Base-by-base conservation (phyloP, 2,329 filamentous ascomycete species). In the Plectosphaerella sp. region DNA sequence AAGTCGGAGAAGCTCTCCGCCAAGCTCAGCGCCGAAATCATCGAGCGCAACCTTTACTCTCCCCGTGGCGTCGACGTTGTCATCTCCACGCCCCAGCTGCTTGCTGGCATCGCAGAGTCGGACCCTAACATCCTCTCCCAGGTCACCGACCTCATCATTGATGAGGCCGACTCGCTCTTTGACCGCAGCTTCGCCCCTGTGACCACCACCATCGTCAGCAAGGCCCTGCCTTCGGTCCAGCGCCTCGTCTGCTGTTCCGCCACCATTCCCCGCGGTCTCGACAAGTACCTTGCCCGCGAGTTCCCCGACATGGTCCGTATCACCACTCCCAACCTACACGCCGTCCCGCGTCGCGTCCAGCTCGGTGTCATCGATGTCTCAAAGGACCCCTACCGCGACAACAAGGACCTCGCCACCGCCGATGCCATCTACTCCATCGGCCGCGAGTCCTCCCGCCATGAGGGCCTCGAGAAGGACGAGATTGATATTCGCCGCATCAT, bases 381-480 rank as follows among this genome's bases (percentile, higher is more conserved):
- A 58, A 90, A 88, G 60, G 87, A 95, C n/a, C 92, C 92, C 0
- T 99, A 97, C 73, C 86, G 86, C 57, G 91, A 94, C 63, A 97
- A 96, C 76, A 94, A 95, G 69, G 81, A 87, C 61, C 82, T 99
- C 5, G 95, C 94, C 11, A 97, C 93, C 67, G 94, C 94, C 4
- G 93, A 99, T 65, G 89, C 88, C 12, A 93, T 99, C 64, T 97
- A 92, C 84, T 87, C 89, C 35, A 93, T 99, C 54, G 91, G 91
- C 54, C 91, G 90, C 66, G 87, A 92, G 43, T 79, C 81, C 2
- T 72, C 77, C 8, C 74, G 74, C 24, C 76, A 86, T 56, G 82
- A 87, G 51, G 79, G 80, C 5, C 65, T 72, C 24, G 71, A 74
- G 25, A 78, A 80, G 50, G 80, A 75, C 41, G 74, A 78, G 47